Base-by-base conservation (phyloP, 352 stramenopile species). In the Saprolegnia parasitica region DNA sequence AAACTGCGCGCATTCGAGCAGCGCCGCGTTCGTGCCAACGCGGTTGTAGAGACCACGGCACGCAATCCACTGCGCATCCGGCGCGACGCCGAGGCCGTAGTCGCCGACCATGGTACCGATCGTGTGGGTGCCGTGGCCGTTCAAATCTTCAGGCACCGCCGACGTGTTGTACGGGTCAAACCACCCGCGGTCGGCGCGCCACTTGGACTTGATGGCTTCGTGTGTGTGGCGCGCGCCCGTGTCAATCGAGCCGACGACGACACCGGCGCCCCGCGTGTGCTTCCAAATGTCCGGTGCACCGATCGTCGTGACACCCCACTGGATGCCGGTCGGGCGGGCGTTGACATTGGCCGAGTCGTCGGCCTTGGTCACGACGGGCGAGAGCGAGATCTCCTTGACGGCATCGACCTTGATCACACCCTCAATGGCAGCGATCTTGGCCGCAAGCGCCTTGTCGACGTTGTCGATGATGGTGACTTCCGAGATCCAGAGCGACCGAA, bases 41-140 rank as follows among this genome's bases (percentile, higher is more conserved):
- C 65, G 54, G 0, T 26, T 42, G 20, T 65, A 58, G 40, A 76
- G 76, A n/a, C 71, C 74, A 32, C 71, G 68, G 60, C 76, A 80
- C 5, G 73, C 63, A 42, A 80, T 80, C 76, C 74, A 82, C 56
- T 75, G 57, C 21, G 67, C 71, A 18, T 39, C 71, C 1, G 70
- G 70, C 6, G 71, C 71, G 32, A 75, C 76, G 26, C 76, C 76
- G 50, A 73, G 67, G 24, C 76, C 76, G 4, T 72, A 66, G 40
- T 65, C 40, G 23, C 73, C 74, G 1, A 65, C 73, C 55, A 77
- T 76, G 0, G 71, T 80, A 26, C 60, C 71, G 15, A 80, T 68
- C 23, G 75, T 80, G 57, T 78, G 73, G n/a, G 73, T 82, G 26
- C 76, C 76, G 63, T 82, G 76, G 49, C 75, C 73, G 45, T 74